Evolutionary conservation across 1,284 basidiomycete genomes (phyloP).

Genomic region (Ceratobasidium papillatum): DNA sequence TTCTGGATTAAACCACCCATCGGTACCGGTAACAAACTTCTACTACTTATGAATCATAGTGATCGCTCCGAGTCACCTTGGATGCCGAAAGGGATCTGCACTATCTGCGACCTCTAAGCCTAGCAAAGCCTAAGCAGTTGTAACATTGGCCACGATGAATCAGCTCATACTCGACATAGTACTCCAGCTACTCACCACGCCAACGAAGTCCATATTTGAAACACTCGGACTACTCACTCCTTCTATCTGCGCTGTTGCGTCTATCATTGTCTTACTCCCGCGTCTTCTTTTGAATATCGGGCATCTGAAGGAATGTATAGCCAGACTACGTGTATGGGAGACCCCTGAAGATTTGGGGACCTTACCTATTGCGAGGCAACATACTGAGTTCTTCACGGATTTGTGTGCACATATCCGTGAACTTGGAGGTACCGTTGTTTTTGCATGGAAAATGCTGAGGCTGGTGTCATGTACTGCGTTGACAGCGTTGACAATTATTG

Average conservation of each 20-base stretch:
- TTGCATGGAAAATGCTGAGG: slow-evolving; percentile 36
- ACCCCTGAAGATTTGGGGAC: background rate
- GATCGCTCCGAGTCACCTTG: no score
- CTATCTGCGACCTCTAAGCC: no score
- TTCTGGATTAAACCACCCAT: no score
- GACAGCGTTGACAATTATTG: slow-evolving; percentile 36
- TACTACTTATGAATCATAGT: no score
- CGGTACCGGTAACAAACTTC: no score
- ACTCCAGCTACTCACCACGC: background rate
- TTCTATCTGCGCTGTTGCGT: background rate
- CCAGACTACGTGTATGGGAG: background rate
- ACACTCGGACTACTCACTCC: slow-evolving; percentile 10
- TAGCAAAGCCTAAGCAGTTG: no score
- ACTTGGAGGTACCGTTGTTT: slow-evolving; percentile 29
- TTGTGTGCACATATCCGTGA: slow-evolving; percentile 15
- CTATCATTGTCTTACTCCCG: background rate
- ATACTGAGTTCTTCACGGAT: slow-evolving; percentile 34
- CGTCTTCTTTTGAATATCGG: slow-evolving; percentile 8
- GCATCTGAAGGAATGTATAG: background rate
- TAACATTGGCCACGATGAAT: slow-evolving; percentile 23
- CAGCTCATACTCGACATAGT: slow-evolving; percentile 30
- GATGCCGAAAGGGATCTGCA: no score
- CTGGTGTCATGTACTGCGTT: slow-evolving; percentile 32
- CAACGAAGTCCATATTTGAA: slow-evolving; percentile 25
- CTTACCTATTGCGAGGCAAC: slow-evolving; percentile 3